phyloP scores from a whole-genome alignment of 2,329 filamentous ascomycete genomes.

The Colletotrichum truncatum region DNA sequence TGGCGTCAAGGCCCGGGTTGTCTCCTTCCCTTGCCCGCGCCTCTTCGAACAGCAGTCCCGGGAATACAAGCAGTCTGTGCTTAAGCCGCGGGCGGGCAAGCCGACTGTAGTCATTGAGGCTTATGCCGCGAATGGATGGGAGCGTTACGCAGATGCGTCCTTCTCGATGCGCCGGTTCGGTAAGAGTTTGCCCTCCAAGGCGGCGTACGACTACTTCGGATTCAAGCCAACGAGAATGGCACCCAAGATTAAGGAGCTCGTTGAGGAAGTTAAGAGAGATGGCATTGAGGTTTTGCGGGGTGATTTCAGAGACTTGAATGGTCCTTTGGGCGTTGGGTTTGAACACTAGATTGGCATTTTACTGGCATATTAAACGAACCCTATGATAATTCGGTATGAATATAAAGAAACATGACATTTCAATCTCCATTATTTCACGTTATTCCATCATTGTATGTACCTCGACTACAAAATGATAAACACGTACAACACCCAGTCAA shows the following conservation, averaged over 20 bases:
- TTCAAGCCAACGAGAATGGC: constrained; percentile 55
- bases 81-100: constrained; percentile 50
- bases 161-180: constrained; percentile 63
- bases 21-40: constrained; percentile 55
- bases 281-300: constrained; percentile 41
- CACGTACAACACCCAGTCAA: too few relatives aligned
- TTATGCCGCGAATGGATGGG: constrained; percentile 66
- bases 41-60: constrained; percentile 52
- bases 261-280: constrained; percentile 39
- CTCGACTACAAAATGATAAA: too few relatives aligned
- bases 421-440: too few relatives aligned
- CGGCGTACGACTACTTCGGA: constrained; percentile 62
- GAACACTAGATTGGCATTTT: constrained; percentile 18
- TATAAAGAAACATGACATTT: too few relatives aligned
- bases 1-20: constrained; percentile 47
- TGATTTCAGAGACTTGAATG: constrained; percentile 43
- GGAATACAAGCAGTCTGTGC: constrained; percentile 53
- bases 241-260: constrained; percentile 34
- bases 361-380: not conserved
- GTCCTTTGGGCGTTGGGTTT: constrained; percentile 17
- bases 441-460: too few relatives aligned
- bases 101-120: constrained; percentile 66
- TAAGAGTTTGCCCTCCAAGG: constrained; percentile 62
- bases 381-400: not conserved
- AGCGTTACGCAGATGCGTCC: constrained; percentile 67